Base-by-base conservation (phyloP, 1,284 basidiomycete species). In the Hymenochaete sp. region DNA sequence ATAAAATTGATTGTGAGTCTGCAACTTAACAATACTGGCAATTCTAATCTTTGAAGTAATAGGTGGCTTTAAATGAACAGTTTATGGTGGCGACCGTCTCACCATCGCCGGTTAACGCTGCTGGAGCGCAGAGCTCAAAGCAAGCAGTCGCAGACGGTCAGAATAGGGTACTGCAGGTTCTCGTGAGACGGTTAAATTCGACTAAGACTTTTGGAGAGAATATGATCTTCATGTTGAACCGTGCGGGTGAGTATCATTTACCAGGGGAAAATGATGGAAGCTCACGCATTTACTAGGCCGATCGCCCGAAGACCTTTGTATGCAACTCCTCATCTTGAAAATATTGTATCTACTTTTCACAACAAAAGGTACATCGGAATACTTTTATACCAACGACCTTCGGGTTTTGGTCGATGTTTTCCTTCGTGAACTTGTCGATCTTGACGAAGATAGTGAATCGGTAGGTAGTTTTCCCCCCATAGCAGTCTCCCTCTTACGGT, bases 161-260 rank as follows among this genome's bases (percentile, higher is more conserved):
- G 48, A 98, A 98, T 59, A 72, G 91, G 13, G 83, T 98, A 0
- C 65, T 98, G 29, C 72, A 79, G 19, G 81, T 95, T 0, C 71
- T 98, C 22, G 86, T 89, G 71, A 72, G 83, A 19, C 78, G 93
- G 11, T 63, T 92, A 27, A 82, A 87, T 6, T 79, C 78, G 9
- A 89, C 82, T 63, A 92, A 91, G 67, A 97, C 95, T 0, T 97
- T 98, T 62, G 93, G 93, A 11, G 93, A 95, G 66, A 98, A 98
- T 58, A 78, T 98, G 71, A 97, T 98, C 52, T 99, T 97, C 62
- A 98, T 98, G 85, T 71, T 99, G 33, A 98, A 99, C 59, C 81
- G 95, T 49, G 88, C 93, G 37, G 73, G 90, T 91, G 57, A 57
- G 85, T 75, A 32, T 8, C 11, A 7, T 18, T 19, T 6, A n/a